Conservation (phyloP, 345 rosid species). For the Psidium friedrichsthalianum region DNA sequence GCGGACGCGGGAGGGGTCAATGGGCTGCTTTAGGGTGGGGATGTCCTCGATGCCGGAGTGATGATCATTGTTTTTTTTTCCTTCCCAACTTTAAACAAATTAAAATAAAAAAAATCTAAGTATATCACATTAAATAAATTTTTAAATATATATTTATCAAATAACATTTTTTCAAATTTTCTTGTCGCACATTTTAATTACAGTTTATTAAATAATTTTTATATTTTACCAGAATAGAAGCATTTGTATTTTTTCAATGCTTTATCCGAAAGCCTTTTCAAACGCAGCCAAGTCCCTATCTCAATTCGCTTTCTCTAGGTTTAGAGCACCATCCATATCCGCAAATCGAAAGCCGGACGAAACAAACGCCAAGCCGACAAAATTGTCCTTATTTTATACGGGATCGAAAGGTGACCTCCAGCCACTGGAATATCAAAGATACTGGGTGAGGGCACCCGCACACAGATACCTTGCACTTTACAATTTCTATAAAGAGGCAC, state of each 20-base stretch:
- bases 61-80: too few relatives aligned
- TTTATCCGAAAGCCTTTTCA: too few relatives aligned
- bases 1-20: conserved; percentile 63
- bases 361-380: not conserved
- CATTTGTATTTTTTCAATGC: too few relatives aligned
- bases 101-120: too few relatives aligned
- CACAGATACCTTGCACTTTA: not conserved
- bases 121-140: too few relatives aligned
- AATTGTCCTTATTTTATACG: not conserved
- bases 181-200: too few relatives aligned
- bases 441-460: not conserved
- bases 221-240: too few relatives aligned
- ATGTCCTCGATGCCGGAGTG: conserved; percentile 71
- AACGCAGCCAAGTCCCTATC: not conserved
- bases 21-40: conserved; percentile 95
- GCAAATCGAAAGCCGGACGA: not conserved
- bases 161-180: too few relatives aligned
- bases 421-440: not conserved
- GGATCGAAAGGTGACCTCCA: not conserved
- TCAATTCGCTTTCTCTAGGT: not conserved
- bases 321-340: not conserved
- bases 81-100: too few relatives aligned
- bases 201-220: too few relatives aligned
- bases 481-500: not conserved
- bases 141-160: too few relatives aligned